Percentiles rank a stretch among this genome's conserved stretches.
Evolutionary conservation across 1,284 basidiomycete species (phyloP).

Genomic region (Inonotus hispidus): DNA sequence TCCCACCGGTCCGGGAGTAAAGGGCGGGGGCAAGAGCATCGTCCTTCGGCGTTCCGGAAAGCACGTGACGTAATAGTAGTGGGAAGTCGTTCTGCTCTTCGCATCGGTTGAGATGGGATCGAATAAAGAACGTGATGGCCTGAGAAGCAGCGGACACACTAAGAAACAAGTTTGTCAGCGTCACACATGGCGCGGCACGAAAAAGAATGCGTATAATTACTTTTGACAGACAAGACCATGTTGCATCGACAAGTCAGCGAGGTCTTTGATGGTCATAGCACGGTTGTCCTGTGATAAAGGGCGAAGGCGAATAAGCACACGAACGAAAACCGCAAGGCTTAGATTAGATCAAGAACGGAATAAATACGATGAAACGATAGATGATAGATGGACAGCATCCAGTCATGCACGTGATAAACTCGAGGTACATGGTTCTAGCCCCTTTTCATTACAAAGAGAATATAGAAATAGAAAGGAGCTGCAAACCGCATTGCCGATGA

Average conservation of each 20-base stretch:
- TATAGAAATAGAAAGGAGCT: not conserved
- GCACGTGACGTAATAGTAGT: conserved; percentile 61
- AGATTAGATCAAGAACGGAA: conserved; percentile 17
- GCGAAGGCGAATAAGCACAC: conserved; percentile 11
- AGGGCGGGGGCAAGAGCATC: conserved; percentile 69
- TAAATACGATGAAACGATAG: not conserved
- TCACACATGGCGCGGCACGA: conserved; percentile 3
- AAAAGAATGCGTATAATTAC: conserved; percentile 30
- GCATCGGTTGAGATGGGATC: conserved; percentile 63
- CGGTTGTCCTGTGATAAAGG: conserved; percentile 52
- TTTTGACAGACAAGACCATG: conserved; percentile 68
- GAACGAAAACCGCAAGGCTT: conserved; percentile 1
- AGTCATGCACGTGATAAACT: conserved; percentile 14
- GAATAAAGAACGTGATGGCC: conserved; percentile 74
- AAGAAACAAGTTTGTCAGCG: conserved; percentile 15
- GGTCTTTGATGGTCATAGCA: conserved; percentile 78
- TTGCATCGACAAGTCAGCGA: conserved; percentile 60
- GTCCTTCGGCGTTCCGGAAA: conserved; percentile 64
- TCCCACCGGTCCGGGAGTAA: conserved; percentile 60
- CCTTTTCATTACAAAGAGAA: not conserved
- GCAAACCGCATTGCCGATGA: not conserved
- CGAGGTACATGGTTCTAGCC: conserved; percentile 4
- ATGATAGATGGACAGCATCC: not conserved
- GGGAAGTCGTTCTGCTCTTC: conserved; percentile 65
- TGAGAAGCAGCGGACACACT: conserved; percentile 72